These are phyloP conservation scores for Syzygium oleosum DNA, from an alignment of 345 rosid genomes.

Conservation along the genomic window DNA sequence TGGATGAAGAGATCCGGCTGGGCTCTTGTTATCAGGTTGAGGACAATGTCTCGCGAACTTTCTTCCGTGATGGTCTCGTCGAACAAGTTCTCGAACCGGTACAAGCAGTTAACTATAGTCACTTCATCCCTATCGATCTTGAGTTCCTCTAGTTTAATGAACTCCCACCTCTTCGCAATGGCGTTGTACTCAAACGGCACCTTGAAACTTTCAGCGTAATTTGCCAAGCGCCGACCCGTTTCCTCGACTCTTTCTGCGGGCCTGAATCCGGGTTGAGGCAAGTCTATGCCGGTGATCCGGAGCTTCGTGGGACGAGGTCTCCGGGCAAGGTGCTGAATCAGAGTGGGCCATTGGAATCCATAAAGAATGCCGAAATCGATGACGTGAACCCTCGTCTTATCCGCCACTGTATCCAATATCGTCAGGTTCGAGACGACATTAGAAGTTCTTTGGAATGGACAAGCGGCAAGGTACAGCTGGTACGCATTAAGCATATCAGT, in stretches of 20 bases:
- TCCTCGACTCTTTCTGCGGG: background rate
- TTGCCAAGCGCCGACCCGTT: background rate
- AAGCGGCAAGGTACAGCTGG: slow-evolving; percentile 5
- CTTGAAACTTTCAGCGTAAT: background rate
- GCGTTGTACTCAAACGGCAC: background rate
- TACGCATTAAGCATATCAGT: background rate
- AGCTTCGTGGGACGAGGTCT: background rate
- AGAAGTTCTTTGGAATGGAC: background rate
- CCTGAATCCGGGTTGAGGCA: background rate
- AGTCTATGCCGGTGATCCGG: background rate
- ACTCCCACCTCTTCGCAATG: background rate
- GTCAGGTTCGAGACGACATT: background rate
- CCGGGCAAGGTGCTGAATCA: background rate
- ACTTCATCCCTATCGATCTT: background rate
- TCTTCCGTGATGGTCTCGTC: background rate
- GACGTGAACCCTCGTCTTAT: background rate
- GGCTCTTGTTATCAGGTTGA: background rate
- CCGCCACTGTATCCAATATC: background rate
- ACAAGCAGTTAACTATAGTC: background rate
- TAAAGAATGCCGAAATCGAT: background rate
- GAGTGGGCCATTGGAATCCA: background rate
- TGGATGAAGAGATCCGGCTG: slow-evolving; percentile 5
- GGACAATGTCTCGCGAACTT: background rate
- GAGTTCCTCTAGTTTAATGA: background rate
- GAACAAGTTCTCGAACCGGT: background rate